Evolutionary conservation across 176 grass and related monocot genomes (phyloP), one percentile per base, ranked within the genome.

Genomic region (Triticum monococcum): DNA sequence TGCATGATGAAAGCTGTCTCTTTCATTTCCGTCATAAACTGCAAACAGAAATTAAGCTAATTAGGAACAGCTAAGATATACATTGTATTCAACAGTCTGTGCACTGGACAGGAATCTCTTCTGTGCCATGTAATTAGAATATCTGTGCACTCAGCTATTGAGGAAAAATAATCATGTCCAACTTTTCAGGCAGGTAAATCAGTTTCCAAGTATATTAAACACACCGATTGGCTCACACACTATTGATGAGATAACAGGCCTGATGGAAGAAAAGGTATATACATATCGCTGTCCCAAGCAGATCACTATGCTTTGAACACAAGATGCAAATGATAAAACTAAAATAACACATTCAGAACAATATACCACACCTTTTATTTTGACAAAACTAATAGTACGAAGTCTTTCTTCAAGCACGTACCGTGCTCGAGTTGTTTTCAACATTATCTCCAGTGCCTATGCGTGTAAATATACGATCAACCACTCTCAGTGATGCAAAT

Each of bases 21-120:
- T 89, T 92, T 98, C 96, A 98, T 98, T 91, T 98, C 96, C 12
- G 91, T 95, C 96, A 98, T 98, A 88, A 98, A 98, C 96, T 98
- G 91, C 88, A 90, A 87, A 98, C 52, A 68, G 10, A 82, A 38
- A 84, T 77, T 81, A 68, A 37, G 9, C 12, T 36, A 64, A 64
- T 88, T 75, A 90, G 64, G 60, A 60, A 38, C 60, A 80, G 60
- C 10, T 9, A 73, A 35, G 30, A 66, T 33, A 60, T 38, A 81
- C 56, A 72, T 60, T 81, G 40, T 54, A 40, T 81, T 31, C 16
- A 18, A 78, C 64, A 71, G 80, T 79, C 65, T 38, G 14, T 62
- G 33, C 69, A 71, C 69, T 81, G 9, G 20, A 48, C 60, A 17
- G 8, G 25, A 89, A 68, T 61, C 63, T 31, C 38, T 86, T 78